phyloP scores from a whole-genome alignment of 2,329 filamentous ascomycete species.

The Paecilomyces variotii region DNA sequence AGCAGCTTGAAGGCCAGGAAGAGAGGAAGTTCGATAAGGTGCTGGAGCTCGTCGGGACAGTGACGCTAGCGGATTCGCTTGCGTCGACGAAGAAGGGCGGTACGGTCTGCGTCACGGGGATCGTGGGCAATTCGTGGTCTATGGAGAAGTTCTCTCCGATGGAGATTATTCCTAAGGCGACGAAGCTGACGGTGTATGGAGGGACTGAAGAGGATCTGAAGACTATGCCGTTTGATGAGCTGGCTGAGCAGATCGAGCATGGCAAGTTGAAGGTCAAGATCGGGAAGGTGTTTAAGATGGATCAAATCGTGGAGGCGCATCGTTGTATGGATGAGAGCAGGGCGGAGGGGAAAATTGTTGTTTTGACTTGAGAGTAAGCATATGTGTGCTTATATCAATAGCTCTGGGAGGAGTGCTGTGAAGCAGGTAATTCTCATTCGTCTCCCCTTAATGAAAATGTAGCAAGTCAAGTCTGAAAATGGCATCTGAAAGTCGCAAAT shows the following conservation, averaged over 20 bases:
- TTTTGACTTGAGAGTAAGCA: conserved; percentile 13
- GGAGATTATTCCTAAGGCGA: conserved; percentile 32
- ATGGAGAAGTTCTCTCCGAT: conserved; percentile 35
- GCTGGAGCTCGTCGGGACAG: conserved; percentile 40
- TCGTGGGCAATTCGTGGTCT: conserved; percentile 37
- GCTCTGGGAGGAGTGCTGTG: too few species aligned
- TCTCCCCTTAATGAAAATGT: too few species aligned
- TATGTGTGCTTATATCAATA: too few species aligned
- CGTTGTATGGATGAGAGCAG: conserved; percentile 37
- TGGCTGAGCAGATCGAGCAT: conserved; percentile 29
- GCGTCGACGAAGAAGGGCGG: conserved; percentile 31
- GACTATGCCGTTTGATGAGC: conserved; percentile 32
- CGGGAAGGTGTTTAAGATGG: conserved; percentile 36
- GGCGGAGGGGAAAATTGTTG: conserved; percentile 40
- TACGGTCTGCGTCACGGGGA: conserved; percentile 40
- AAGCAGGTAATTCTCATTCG: too few species aligned
- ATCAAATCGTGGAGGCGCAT: conserved; percentile 42
- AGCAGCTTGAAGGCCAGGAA: conserved; percentile 22
- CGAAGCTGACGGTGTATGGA: conserved; percentile 35
- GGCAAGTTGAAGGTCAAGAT: conserved; percentile 34
- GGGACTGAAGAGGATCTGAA: conserved; percentile 35
- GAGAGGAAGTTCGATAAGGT: conserved; percentile 36
- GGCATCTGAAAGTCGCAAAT: too few species aligned
- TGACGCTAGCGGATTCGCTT: conserved; percentile 38
- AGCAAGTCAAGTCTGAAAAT: too few species aligned